Percentiles rank a stretch among this genome's conserved stretches.
Evolutionary conservation across 192 early-diverging fungal genomes (phyloP).

Genomic region (Rhizophagus sp.): DNA sequence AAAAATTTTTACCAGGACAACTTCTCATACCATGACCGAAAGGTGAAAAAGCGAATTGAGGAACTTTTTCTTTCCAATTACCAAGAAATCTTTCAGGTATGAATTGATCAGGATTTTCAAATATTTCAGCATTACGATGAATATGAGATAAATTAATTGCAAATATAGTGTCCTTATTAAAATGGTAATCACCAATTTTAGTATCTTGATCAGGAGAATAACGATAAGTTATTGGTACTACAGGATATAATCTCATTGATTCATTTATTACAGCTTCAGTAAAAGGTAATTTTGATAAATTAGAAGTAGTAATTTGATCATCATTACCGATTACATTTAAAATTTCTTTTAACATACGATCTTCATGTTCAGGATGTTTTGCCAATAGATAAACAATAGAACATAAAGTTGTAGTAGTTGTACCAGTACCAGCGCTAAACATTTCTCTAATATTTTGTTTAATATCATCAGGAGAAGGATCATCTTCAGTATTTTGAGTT

Average conservation of each 20-base stretch:
- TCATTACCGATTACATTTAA: conserved; percentile 5
- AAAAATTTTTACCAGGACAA: conserved; percentile 29
- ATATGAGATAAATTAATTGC: conserved; percentile 42
- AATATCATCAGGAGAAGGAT: conserved; percentile 20
- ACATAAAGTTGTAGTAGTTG: conserved; percentile 22
- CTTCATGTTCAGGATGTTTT: conserved; percentile 25
- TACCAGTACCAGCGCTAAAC: conserved; percentile 27
- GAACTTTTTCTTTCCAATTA: conserved; percentile 13
- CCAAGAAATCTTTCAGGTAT: conserved; percentile 26
- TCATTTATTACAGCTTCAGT: conserved; percentile 60
- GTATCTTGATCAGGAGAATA: conserved; percentile 39
- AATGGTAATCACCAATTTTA: conserved; percentile 38
- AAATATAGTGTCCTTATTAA: conserved; percentile 42
- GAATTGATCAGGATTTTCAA: conserved; percentile 15
- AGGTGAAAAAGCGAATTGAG: conserved; percentile 26
- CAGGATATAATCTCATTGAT: conserved; percentile 54
- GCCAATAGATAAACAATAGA: background rate
- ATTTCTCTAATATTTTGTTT: conserved; percentile 32
- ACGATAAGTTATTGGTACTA: conserved; percentile 39
- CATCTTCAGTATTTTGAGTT: background rate
- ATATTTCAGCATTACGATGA: conserved; percentile 40
- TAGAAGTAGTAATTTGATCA: conserved; percentile 36
- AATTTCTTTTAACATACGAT: conserved; percentile 25
- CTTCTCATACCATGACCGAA: conserved; percentile 27
- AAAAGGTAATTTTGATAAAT: conserved; percentile 50